These are phyloP conservation scores for Patellifolia procumbens DNA, from an alignment of 179 eudicot species.

Conservation along the genomic window DNA sequence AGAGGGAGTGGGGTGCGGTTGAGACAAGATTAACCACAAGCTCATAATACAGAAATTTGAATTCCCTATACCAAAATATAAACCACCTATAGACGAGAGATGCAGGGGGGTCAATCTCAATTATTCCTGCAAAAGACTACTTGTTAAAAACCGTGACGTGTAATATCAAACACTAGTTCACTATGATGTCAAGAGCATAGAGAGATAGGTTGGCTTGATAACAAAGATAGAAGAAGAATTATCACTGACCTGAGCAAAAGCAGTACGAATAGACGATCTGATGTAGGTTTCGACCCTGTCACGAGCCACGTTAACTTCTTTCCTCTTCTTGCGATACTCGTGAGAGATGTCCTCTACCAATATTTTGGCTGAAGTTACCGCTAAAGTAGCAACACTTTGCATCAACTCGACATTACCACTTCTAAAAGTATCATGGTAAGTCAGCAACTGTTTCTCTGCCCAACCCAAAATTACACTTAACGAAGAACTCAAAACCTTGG, in stretches of 20 bases:
- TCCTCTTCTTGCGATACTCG: constrained; percentile 56
- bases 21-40: not conserved
- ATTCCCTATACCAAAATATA: not conserved
- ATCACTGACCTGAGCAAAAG: constrained; percentile 76
- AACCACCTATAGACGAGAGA: not conserved
- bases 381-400: constrained; percentile 69
- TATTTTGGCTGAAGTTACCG: constrained; percentile 59
- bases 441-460: constrained; percentile 72
- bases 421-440: constrained; percentile 74
- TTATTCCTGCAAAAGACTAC: not conserved
- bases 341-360: constrained; percentile 59
- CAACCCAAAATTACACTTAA: constrained; percentile 62
- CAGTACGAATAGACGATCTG: constrained; percentile 77
- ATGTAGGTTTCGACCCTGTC: constrained; percentile 73
- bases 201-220: not conserved
- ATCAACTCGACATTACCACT: constrained; percentile 56
- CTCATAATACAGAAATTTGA: not conserved
- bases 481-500: constrained; percentile 53
- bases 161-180: not conserved
- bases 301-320: constrained; percentile 56
- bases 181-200: not conserved
- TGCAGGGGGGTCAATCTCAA: not conserved
- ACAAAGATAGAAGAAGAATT: not conserved
- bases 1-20: not conserved
- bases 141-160: not conserved